Percentiles rank a stretch among this genome's conserved stretches.
Evolutionary conservation across 441 rosid genomes (phyloP).

Genomic region (Brassica balearica): DNA sequence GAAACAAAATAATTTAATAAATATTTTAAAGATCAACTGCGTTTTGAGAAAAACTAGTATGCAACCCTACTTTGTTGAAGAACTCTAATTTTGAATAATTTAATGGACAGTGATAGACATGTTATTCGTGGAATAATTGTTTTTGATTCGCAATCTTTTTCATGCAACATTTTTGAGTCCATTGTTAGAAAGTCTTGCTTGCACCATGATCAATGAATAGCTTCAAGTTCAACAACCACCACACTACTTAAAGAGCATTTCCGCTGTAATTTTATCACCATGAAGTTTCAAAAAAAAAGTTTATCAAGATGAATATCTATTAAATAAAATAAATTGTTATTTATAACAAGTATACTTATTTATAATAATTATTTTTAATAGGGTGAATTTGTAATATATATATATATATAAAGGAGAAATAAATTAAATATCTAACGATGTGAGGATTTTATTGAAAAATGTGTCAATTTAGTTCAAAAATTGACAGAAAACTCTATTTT

Average conservation of each 20-base stretch:
- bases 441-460: too few species aligned
- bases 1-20: neutral
- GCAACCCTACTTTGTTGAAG: neutral
- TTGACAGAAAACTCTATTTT: too few species aligned
- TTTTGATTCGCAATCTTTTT: constrained; percentile 7
- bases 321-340: neutral
- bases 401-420: too few species aligned
- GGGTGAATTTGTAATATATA: too few species aligned
- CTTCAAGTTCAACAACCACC: constrained; percentile 34
- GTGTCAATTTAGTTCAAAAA: too few species aligned
- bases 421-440: too few species aligned
- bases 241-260: constrained; percentile 11
- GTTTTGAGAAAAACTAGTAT: neutral
- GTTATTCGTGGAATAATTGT: neutral
- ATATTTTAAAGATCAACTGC: neutral
- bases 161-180: neutral
- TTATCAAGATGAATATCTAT: neutral
- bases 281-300: neutral
- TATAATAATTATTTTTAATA: too few species aligned
- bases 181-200: constrained; percentile 9
- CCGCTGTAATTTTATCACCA: neutral
- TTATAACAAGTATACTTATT: neutral
- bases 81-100: neutral
- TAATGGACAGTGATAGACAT: constrained; percentile 1
- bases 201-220: constrained; percentile 30